Evolutionary conservation across 192 early-diverging fungal genomes (phyloP).

Genomic region (Coemansia sp.): DNA sequence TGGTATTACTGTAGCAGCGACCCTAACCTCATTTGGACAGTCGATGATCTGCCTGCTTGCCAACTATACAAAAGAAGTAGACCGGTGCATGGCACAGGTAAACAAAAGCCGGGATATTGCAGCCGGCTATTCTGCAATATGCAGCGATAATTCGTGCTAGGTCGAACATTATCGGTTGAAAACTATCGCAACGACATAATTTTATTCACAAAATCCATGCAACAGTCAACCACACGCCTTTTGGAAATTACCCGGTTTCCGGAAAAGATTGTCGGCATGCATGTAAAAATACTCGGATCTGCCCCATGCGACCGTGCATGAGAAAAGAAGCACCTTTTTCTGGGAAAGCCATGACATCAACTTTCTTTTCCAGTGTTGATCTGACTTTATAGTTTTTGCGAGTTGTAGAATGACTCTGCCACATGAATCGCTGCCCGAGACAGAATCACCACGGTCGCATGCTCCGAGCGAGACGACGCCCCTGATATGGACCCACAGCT

Average conservation of each 20-base stretch:
- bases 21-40: slow-evolving; percentile 31
- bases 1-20: slow-evolving; percentile 34
- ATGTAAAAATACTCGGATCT: not conserved
- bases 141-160: slow-evolving; percentile 3
- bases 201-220: not conserved
- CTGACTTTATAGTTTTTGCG: not conserved
- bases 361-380: not conserved
- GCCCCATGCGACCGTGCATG: not conserved
- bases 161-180: not conserved
- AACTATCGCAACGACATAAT: not conserved
- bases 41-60: slow-evolving; percentile 20
- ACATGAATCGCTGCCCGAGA: not conserved
- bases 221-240: no score
- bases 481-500: not conserved
- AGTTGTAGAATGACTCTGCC: not conserved
- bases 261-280: not conserved
- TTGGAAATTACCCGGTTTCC: no score
- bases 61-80: slow-evolving; percentile 30
- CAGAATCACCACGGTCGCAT: not conserved
- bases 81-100: slow-evolving; percentile 35
- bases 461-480: not conserved
- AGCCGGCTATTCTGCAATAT: not conserved
- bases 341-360: not conserved
- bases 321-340: not conserved
- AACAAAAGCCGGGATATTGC: not conserved